These are phyloP conservation scores for Fusarium burgessii DNA, from an alignment of 2,329 filamentous ascomycete genomes.

Conservation along the genomic window DNA sequence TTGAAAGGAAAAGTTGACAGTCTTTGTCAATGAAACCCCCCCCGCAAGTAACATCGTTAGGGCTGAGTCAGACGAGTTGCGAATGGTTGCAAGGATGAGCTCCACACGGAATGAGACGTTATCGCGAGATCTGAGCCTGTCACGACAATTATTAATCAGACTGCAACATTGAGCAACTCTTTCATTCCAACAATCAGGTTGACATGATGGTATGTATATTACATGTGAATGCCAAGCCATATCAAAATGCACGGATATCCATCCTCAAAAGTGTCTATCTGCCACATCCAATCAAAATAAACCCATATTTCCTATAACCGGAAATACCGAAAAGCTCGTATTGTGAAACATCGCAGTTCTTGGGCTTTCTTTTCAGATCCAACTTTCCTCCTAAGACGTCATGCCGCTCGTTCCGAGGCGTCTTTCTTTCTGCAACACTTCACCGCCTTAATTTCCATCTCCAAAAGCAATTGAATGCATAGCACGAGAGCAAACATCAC, in stretches of 20 bases:
- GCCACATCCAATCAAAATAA: not conserved
- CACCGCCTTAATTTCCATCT: slow-evolving; percentile 13
- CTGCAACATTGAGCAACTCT: not conserved
- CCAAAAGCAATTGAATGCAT: not conserved
- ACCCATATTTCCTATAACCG: not conserved
- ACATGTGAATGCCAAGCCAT: not conserved
- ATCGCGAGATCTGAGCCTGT: not conserved
- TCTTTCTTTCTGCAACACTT: slow-evolving; percentile 25
- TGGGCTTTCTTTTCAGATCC: not conserved
- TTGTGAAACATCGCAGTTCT: not conserved
- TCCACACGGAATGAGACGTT: not conserved
- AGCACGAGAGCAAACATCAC: not conserved
- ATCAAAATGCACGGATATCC: not conserved
- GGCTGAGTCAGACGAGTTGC: slow-evolving; percentile 15
- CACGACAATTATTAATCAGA: not conserved
- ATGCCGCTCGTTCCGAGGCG: slow-evolving; percentile 13
- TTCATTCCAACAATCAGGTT: not conserved
- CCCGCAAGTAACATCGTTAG: not conserved
- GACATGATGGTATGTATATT: not conserved
- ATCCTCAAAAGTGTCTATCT: not conserved
- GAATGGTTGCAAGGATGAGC: not conserved
- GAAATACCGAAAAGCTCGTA: not conserved
- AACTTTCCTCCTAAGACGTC: slow-evolving; percentile 6
- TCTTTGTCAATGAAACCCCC: not conserved
- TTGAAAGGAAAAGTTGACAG: accelerated